Conservation (phyloP, 331 rosid species). For the Acacia concinna region DNA sequence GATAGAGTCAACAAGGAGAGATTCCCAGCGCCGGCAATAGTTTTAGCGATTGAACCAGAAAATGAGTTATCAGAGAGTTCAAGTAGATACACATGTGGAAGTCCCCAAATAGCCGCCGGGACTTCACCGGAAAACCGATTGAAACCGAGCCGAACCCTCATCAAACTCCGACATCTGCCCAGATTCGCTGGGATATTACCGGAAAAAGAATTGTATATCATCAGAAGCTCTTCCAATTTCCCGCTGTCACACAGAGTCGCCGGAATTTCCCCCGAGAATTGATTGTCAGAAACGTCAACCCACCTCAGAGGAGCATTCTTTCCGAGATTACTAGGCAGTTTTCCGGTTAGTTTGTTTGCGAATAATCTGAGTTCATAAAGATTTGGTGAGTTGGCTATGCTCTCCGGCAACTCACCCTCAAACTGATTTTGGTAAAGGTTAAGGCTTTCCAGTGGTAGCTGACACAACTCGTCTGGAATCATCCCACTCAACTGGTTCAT, state of each 20-base stretch:
- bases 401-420: slow-evolving; percentile 63
- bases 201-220: slow-evolving; percentile 54
- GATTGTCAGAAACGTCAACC: slow-evolving; percentile 69
- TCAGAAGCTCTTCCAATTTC: slow-evolving; percentile 60
- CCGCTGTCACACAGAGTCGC: slow-evolving; percentile 54
- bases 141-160: slow-evolving; percentile 59
- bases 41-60: slow-evolving; percentile 59
- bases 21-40: slow-evolving; percentile 61
- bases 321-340: slow-evolving; percentile 66
- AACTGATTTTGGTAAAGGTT: slow-evolving; percentile 74
- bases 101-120: slow-evolving; percentile 81
- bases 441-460: slow-evolving; percentile 64
- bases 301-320: slow-evolving; percentile 57
- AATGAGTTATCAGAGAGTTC: slow-evolving; percentile 61
- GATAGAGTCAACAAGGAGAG: slow-evolving; percentile 53
- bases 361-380: slow-evolving; percentile 68
- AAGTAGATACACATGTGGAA: slow-evolving; percentile 61
- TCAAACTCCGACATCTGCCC: slow-evolving; percentile 57
- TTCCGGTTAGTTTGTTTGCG: slow-evolving; percentile 56
- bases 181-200: slow-evolving; percentile 63
- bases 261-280: slow-evolving; percentile 65
- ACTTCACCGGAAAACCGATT: slow-evolving; percentile 65
- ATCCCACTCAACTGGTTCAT: slow-evolving; percentile 66
- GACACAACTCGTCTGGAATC: slow-evolving; percentile 68
- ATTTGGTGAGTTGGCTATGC: slow-evolving; percentile 57